Percentiles rank a stretch among this genome's conserved stretches.
phyloP scores from a whole-genome alignment of 345 rosid genomes.

The Salix brachista region DNA sequence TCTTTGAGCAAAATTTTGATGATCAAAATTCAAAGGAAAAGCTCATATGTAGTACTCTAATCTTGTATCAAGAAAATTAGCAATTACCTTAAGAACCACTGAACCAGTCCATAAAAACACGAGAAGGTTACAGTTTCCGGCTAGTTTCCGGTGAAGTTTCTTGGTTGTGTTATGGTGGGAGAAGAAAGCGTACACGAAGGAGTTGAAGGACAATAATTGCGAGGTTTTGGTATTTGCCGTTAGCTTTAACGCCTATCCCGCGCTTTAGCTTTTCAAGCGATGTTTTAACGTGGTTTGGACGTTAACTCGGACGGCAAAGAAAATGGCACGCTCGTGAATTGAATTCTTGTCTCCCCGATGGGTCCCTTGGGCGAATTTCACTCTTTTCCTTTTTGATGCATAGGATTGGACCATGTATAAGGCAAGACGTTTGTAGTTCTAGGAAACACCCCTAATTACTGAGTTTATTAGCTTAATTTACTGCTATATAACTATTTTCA shows the following conservation, averaged over 20 bases:
- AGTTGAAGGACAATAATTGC: constrained; percentile 28
- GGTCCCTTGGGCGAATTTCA: constrained; percentile 7
- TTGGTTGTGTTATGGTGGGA: background rate
- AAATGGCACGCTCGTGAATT: constrained; percentile 14
- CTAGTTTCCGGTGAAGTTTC: constrained; percentile 1
- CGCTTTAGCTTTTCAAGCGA: background rate
- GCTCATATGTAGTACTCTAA: background rate
- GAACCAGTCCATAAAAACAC: background rate
- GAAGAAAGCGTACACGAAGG: background rate
- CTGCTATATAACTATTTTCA: too few species aligned
- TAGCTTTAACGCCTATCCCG: constrained; percentile 19
- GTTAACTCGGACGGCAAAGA: constrained; percentile 23
- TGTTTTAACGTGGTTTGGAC: background rate
- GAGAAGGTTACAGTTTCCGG: constrained; percentile 1
- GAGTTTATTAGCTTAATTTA: background rate
- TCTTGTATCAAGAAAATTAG: background rate
- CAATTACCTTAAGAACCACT: background rate
- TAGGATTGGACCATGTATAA: background rate
- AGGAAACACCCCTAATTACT: constrained; percentile 13
- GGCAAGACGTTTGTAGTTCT: background rate
- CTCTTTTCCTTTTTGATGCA: background rate
- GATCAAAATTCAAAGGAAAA: background rate
- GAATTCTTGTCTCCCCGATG: constrained; percentile 20
- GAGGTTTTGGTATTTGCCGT: constrained; percentile 12
- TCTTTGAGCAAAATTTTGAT: background rate